Base-by-base conservation (phyloP, 139 green algal species). In the Trebouxia sp. region DNA sequence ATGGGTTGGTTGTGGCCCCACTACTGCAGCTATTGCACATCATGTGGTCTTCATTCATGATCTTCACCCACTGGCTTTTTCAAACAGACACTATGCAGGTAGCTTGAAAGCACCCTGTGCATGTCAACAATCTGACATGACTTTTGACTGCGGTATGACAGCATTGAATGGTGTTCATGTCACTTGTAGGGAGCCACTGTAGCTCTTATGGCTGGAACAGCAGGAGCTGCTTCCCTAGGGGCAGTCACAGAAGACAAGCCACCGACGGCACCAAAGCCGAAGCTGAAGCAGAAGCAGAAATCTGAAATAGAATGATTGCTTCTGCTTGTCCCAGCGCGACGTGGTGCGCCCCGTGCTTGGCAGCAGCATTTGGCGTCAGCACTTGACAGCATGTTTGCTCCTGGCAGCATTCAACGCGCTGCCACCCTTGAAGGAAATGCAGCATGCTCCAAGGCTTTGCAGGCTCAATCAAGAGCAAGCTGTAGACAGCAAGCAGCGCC, bases 41-140 rank as follows among this genome's bases (percentile, higher is more conserved):
- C 50, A 58, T 58, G 50, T 28, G 50, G 20, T 28, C 2, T 58
- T 28, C 20, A 17, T 22, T 58, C 2, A 22, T 58, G 2, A 90
- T 89, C 89, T 94, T 95, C 48, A 97, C 72, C 0, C 87, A 69
- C 17, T 78, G 76, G 37, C 85, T n/a, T n/a, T n/a, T n/a, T n/a
- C n/a, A n/a, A n/a, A n/a, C n/a, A n/a, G n/a, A n/a, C n/a, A n/a
- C n/a, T n/a, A n/a, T n/a, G 56, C 26, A 37, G 58, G 26, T 70
- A 41, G 58, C 26, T 20, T 5, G 58, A n/a, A 24, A 70, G 58
- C 58, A 70, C 20, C 26, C 50, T 58, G 50, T 58, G 50, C 50
- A 58, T 58, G 50, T 22, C 48, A 56, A 26, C 14, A 12, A 15
- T 58, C 20, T 22, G 20, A 58, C 15, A 56, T 58, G 50, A 22